Conservation (phyloP, 768 basidiomycete species). For the Mycena haematopus region DNA sequence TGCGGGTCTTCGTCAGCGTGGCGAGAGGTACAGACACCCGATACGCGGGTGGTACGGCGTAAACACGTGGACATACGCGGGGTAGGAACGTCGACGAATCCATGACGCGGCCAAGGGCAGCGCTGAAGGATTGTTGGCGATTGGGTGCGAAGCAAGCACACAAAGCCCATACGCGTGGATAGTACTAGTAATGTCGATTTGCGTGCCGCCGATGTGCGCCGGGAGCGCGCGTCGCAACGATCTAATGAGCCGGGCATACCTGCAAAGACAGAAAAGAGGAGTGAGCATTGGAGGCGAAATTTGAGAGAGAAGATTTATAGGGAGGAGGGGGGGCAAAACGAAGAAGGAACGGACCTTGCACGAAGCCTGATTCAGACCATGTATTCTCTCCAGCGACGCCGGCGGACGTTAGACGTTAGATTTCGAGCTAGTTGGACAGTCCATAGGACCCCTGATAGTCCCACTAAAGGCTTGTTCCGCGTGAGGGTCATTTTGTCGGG, state of each 20-base stretch:
- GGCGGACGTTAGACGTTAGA: background rate
- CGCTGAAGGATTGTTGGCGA: background rate
- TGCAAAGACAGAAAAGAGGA: too few species aligned
- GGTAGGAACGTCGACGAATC: background rate
- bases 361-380: background rate
- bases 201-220: background rate
- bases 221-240: background rate
- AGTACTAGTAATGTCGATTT: background rate
- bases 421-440: background rate
- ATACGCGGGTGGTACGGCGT: background rate
- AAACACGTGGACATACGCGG: background rate
- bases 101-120: too few species aligned
- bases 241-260: too few species aligned
- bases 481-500: too few species aligned
- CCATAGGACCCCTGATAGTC: too few species aligned
- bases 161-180: background rate
- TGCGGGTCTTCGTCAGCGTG: background rate
- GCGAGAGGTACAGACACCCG: background rate
- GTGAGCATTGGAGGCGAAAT: constrained; percentile 1
- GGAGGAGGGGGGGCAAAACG: background rate
- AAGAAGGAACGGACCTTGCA: background rate
- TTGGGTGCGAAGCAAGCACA: constrained; percentile 3
- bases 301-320: background rate
- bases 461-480: too few species aligned
- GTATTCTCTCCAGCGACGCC: background rate